Evolutionary conservation across 2,329 filamentous ascomycete species (phyloP).

Genomic region (Cladophialophora immunda): DNA sequence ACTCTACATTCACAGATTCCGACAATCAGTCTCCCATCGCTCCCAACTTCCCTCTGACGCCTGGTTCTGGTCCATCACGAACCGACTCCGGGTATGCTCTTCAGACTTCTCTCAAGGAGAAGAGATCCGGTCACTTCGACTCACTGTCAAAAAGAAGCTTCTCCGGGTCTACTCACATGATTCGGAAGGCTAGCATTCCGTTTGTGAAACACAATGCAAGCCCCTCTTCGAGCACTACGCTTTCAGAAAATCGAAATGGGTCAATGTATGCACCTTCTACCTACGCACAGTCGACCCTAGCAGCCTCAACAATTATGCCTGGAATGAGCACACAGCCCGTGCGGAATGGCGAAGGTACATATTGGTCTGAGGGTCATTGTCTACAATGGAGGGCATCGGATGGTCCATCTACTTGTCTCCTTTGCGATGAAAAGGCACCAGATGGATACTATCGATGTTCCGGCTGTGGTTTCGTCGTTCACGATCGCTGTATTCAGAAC

Average conservation of each 20-base stretch:
- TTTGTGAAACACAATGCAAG: constrained; percentile 70
- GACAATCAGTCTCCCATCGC: constrained; percentile 74
- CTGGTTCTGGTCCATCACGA: constrained; percentile 80
- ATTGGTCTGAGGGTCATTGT: constrained; percentile 59
- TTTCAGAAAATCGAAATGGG: constrained; percentile 53
- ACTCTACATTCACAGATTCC: constrained; percentile 65
- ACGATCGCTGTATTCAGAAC: constrained; percentile 66
- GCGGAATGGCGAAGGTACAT: constrained; percentile 52
- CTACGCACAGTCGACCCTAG: constrained; percentile 60
- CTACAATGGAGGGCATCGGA: constrained; percentile 55
- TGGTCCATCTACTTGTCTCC: constrained; percentile 54
- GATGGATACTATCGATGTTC: constrained; percentile 62
- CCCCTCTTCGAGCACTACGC: constrained; percentile 52
- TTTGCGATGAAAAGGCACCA: constrained; percentile 66
- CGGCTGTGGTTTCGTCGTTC: constrained; percentile 61
- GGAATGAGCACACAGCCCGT: constrained; percentile 48
- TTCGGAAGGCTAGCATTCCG: constrained; percentile 71
- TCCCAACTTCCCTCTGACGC: constrained; percentile 76
- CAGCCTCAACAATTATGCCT: constrained; percentile 61
- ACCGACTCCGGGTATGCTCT: constrained; percentile 92
- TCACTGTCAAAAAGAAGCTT: constrained; percentile 84
- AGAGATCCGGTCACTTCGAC: constrained; percentile 92
- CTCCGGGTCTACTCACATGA: constrained; percentile 63
- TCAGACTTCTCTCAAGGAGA: constrained; percentile 86
- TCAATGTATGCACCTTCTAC: constrained; percentile 60